Percentiles rank a stretch among this genome's conserved stretches.
Conservation (phyloP, 1,284 basidiomycete species). For the Marasmius oreades region DNA sequence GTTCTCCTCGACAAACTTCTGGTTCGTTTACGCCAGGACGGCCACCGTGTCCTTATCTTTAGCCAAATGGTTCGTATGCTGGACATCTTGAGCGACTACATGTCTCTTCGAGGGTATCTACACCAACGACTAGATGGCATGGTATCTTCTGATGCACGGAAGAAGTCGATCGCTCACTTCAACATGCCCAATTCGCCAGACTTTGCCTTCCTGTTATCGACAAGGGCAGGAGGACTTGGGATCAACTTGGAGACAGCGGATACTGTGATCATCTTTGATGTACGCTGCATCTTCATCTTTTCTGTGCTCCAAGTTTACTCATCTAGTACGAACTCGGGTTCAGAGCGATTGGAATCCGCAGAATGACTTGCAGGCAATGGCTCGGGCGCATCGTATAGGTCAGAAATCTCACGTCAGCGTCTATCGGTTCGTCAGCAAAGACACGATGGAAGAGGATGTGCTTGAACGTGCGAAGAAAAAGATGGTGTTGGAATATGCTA, state of each 20-base stretch:
- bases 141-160: constrained; percentile 90
- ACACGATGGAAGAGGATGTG: constrained; percentile 99
- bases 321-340: not conserved
- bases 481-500: constrained; percentile 99
- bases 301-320: not conserved
- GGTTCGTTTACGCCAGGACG: constrained; percentile 83
- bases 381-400: constrained; percentile 94
- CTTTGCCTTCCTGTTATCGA: constrained; percentile 96
- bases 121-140: constrained; percentile 97
- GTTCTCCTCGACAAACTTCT: constrained; percentile 95
- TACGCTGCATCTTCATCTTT: constrained; percentile 40
- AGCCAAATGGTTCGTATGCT: constrained; percentile 99
- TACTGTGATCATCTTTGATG: constrained; percentile 99
- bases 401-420: constrained; percentile 99
- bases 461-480: constrained; percentile 98
- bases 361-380: constrained; percentile 99
- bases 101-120: constrained; percentile 85
- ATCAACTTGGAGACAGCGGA: constrained; percentile 99
- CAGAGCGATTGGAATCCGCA: constrained; percentile 96
- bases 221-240: constrained; percentile 94
- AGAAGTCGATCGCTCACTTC: constrained; percentile 95
- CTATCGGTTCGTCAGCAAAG: constrained; percentile 97
- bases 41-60: constrained; percentile 97
- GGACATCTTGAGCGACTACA: constrained; percentile 98
- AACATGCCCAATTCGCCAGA: constrained; percentile 92